Evolutionary conservation across 805 yeast genomes (phyloP).

Genomic region (Metschnikowia rubicola): DNA sequence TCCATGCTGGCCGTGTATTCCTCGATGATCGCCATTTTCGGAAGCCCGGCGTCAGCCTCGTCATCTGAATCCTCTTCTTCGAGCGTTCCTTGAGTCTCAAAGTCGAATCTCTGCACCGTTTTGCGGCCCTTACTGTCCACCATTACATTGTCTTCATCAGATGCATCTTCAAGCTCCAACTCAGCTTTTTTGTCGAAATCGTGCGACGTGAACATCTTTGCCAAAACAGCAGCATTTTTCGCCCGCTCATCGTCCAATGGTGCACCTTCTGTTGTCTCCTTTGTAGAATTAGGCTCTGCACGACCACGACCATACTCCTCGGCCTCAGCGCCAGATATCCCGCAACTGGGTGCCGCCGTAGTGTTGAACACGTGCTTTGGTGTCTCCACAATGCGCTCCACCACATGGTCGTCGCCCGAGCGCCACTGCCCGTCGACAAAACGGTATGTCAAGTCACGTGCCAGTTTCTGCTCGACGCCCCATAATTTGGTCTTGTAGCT

Average conservation of each 20-base stretch:
- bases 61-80: conserved; percentile 20
- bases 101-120: conserved; percentile 31
- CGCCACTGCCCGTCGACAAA: conserved; percentile 72
- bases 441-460: conserved; percentile 59
- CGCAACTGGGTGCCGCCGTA: conserved; percentile 18
- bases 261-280: not conserved
- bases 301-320: conserved; percentile 22
- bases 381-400: conserved; percentile 48
- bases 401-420: conserved; percentile 73
- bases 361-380: not conserved
- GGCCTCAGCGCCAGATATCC: conserved; percentile 25
- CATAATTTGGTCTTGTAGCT: conserved; percentile 78
- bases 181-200: conserved; percentile 53
- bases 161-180: conserved; percentile 29
- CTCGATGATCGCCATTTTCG: conserved; percentile 13
- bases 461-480: conserved; percentile 75
- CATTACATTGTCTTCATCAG: conserved; percentile 32
- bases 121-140: conserved; percentile 45
- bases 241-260: conserved; percentile 18
- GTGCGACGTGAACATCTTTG: conserved; percentile 43
- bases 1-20: conserved; percentile 18
- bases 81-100: conserved; percentile 29
- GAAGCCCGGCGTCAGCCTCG: conserved; percentile 7
- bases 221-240: conserved; percentile 45
- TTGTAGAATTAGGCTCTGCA: not conserved